These are phyloP conservation scores for Artemisia annua DNA, from an alignment of 129 eudicot genomes.

Conservation along the genomic window DNA sequence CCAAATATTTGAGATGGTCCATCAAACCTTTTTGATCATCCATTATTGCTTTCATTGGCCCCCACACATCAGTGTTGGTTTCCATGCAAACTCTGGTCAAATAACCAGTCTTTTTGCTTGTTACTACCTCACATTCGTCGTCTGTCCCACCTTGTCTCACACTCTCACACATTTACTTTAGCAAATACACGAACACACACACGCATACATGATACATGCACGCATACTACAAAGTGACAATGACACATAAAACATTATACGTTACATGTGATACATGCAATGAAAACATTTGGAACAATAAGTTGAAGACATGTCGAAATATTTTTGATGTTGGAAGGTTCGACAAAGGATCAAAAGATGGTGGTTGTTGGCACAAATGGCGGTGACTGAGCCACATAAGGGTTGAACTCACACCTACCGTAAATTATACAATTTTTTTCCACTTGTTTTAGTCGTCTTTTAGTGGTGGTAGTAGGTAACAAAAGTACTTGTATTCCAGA, in stretches of 20 bases:
- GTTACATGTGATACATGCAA: too few relatives aligned
- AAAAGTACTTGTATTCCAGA: constrained; percentile 4
- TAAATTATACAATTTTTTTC: neutral
- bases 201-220: neutral
- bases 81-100: constrained; percentile 44
- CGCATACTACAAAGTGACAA: neutral
- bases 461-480: constrained; percentile 30
- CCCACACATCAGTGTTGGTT: constrained; percentile 19
- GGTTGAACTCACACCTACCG: neutral
- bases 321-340: neutral
- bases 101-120: constrained; percentile 32
- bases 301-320: too few relatives aligned
- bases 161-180: neutral
- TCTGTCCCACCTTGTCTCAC: constrained; percentile 33
- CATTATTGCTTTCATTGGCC: neutral
- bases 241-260: too few relatives aligned
- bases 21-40: neutral
- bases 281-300: too few relatives aligned
- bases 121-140: constrained; percentile 36
- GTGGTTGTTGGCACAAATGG: constrained; percentile 26
- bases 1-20: constrained; percentile 2
- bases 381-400: constrained; percentile 32
- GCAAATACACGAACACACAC: neutral
- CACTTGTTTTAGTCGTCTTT: neutral
- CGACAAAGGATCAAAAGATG: neutral